Conservation (phyloP, 208 protist species). For the Trypanosoma mega region DNA sequence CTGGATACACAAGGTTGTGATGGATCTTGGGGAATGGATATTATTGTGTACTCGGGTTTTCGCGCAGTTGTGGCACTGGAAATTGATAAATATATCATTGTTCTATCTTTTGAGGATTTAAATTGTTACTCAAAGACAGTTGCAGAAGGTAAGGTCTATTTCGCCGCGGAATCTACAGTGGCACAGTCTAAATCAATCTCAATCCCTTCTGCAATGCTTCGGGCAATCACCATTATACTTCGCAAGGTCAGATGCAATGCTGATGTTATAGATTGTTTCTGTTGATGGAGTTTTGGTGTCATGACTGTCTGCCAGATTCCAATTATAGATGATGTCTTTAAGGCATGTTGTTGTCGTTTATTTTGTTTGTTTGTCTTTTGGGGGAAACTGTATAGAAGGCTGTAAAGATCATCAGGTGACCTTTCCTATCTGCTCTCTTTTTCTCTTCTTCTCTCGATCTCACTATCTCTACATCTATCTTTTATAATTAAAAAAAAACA, state of each 20-base stretch:
- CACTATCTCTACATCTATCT: not conserved
- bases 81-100: slow-evolving; percentile 25
- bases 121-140: slow-evolving; percentile 20
- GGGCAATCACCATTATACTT: slow-evolving; percentile 23
- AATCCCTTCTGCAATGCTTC: slow-evolving; percentile 29
- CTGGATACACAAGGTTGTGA: not conserved
- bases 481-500: not conserved
- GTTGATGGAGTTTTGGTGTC: slow-evolving; percentile 7
- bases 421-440: slow-evolving; percentile 4
- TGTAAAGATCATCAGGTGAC: too few relatives aligned
- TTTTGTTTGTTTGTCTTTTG: slow-evolving; percentile 5
- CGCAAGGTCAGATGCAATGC: slow-evolving; percentile 30
- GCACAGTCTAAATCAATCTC: slow-evolving; percentile 19
- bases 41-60: slow-evolving; percentile 40
- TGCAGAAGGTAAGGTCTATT: slow-evolving; percentile 25
- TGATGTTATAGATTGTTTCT: slow-evolving; percentile 39
- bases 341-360: not conserved
- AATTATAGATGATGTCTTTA: not conserved
- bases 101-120: slow-evolving; percentile 41
- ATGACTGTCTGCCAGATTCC: too few relatives aligned
- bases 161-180: slow-evolving; percentile 24
- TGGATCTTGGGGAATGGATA: slow-evolving; percentile 37
- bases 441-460: not conserved
- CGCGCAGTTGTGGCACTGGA: slow-evolving; percentile 44
- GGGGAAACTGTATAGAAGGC: too few relatives aligned